phyloP scores from a whole-genome alignment of 768 basidiomycete species.

The Astraeus odoratus region DNA sequence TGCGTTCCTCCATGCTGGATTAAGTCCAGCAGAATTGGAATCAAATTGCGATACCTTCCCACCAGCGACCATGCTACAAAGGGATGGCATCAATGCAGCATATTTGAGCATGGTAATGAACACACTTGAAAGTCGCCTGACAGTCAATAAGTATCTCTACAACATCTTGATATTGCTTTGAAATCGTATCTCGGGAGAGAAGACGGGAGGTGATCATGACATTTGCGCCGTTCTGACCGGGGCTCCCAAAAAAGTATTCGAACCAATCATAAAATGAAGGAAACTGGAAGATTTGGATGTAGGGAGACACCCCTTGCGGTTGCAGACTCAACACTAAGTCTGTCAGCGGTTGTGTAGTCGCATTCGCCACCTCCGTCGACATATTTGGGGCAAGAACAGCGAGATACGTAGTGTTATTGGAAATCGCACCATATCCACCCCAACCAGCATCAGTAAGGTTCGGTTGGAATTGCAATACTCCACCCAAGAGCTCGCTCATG shows the following conservation, averaged over 20 bases:
- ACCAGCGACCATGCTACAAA: too few relatives aligned
- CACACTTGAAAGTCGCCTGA: neutral
- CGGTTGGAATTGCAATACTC: slow-evolving; percentile 20
- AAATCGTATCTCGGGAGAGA: too few relatives aligned
- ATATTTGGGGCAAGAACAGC: neutral
- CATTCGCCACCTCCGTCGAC: too few relatives aligned
- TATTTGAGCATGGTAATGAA: slow-evolving; percentile 14
- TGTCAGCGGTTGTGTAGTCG: neutral
- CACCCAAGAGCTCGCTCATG: too few relatives aligned
- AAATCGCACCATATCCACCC: slow-evolving; percentile 27
- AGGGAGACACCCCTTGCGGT: too few relatives aligned
- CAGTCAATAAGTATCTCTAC: neutral
- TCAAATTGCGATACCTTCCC: slow-evolving; percentile 18
- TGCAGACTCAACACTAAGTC: neutral
- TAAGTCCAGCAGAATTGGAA: slow-evolving; percentile 34
- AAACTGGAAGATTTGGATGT: neutral
- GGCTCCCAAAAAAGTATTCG: neutral
- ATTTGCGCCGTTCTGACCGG: too few relatives aligned
- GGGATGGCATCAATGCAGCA: neutral
- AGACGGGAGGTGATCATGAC: neutral
- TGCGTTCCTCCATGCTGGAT: slow-evolving; percentile 44
- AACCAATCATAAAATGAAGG: neutral
- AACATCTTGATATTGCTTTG: neutral
- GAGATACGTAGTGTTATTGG: neutral
- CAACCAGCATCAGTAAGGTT: slow-evolving; percentile 31